Percentiles rank a stretch among this genome's conserved stretches.
Conservation (phyloP, 192 early-diverging fungal genomes). For the Coemansia sp. region DNA sequence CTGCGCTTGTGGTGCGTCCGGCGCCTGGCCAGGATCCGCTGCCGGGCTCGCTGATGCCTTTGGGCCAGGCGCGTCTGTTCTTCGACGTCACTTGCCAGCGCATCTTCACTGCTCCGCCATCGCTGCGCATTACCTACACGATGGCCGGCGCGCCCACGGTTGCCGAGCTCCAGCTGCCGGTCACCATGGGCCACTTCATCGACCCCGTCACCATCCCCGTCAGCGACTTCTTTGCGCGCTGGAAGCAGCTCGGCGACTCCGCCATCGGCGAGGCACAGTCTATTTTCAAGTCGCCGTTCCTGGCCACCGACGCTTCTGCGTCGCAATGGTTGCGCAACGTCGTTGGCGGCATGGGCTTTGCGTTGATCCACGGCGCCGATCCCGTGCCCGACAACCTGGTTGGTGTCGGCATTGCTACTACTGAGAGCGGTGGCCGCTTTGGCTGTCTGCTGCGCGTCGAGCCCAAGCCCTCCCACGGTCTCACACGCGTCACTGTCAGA, state of each 20-base stretch:
- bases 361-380: slow-evolving; percentile 79
- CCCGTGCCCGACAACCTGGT: slow-evolving; percentile 89
- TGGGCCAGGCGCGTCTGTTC: slow-evolving; percentile 55
- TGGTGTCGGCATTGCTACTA: slow-evolving; percentile 83
- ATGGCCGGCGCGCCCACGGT: slow-evolving; percentile 56
- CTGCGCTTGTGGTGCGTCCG: slow-evolving; percentile 57
- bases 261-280: slow-evolving; percentile 74
- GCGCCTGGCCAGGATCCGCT: slow-evolving; percentile 64
- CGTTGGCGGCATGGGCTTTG: slow-evolving; percentile 71
- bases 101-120: slow-evolving; percentile 61
- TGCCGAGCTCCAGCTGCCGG: slow-evolving; percentile 75
- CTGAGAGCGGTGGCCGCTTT: slow-evolving; percentile 75
- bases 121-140: slow-evolving; percentile 68
- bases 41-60: slow-evolving; percentile 75
- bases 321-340: slow-evolving; percentile 63
- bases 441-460: slow-evolving; percentile 92
- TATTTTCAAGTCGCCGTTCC: slow-evolving; percentile 39
- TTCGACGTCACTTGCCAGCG: slow-evolving; percentile 78
- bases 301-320: slow-evolving; percentile 20
- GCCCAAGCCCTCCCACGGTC: slow-evolving; percentile 78
- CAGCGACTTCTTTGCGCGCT: slow-evolving; percentile 83
- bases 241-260: slow-evolving; percentile 94
- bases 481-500: slow-evolving; percentile 89
- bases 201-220: slow-evolving; percentile 76
- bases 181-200: slow-evolving; percentile 84